Evolutionary conservation across 176 grass and related monocot species (phyloP), one percentile per base, ranked within the genome.

Genomic region (Panicum miliaceum): DNA sequence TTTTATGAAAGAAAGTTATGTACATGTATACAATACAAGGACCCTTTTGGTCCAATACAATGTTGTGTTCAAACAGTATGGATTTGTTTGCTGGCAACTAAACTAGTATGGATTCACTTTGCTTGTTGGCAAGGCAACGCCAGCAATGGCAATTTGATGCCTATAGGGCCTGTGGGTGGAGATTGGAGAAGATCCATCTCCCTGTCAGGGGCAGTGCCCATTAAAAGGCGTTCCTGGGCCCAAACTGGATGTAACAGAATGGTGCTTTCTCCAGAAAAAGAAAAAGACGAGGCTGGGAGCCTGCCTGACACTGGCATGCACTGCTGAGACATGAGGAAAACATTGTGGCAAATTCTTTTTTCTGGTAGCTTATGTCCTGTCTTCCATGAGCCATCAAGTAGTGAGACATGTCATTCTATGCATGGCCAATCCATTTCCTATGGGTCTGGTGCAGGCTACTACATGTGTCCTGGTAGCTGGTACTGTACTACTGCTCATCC

Each of bases 381-480:
- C 71, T 50, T 76, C 46, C 71, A 60, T 76, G 85, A 82, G 38
- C 11, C 61, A 19, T 75, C 47, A 81, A 7, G n/a, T 54, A 27
- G 26, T 34, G 18, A 73, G 84, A 41, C 76, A 79, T 42, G 29
- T 81, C 59, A 48, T 47, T 71, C n/a, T 45, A 7, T 25, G 12
- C n/a, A 2, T 41, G 6, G 18, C 19, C 20, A 15, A 14, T 68
- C 20, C 5, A 29, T 65, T 37, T 23, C 23, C 22, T 64, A 16
- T 79, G 32, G 34, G 9, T 15, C 8, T 78, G 48, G 80, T 8
- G 18, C 20, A 79, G 41, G 52, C 52, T 54, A 54, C 16, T 38
- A 4, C 35, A 32, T 32, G 12, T 11, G 26, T 11, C 35, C 7
- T 38, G 34, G 36, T 22, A 68, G 42, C 29, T 19, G 64, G 7